phyloP scores from a whole-genome alignment of 2,329 filamentous ascomycete genomes.

The Fusarium nanum region DNA sequence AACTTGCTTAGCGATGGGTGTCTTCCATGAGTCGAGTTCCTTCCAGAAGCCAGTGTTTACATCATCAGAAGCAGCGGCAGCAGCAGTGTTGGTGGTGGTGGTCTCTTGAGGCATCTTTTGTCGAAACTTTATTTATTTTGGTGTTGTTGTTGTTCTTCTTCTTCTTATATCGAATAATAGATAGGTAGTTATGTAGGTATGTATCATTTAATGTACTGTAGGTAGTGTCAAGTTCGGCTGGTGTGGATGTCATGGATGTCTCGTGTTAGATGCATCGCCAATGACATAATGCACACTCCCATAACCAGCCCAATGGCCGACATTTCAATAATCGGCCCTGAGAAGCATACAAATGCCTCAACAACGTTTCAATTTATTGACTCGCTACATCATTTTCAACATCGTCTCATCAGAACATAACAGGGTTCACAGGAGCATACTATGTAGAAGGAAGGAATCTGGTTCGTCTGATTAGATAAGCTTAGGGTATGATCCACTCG shows the following conservation, averaged over 20 bases:
- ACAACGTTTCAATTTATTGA: background rate
- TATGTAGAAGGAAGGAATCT: background rate
- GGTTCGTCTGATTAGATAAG: constrained; percentile 36
- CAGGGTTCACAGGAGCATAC: background rate
- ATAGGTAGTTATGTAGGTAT: background rate
- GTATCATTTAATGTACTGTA: background rate
- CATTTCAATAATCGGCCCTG: background rate
- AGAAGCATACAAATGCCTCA: background rate
- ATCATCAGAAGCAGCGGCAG: background rate
- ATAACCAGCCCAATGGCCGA: background rate
- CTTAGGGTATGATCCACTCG: constrained; percentile 13
- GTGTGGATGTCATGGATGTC: constrained; percentile 6
- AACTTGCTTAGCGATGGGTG: constrained; percentile 56
- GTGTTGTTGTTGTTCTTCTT: background rate
- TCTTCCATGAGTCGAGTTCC: constrained; percentile 57
- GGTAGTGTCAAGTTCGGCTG: background rate
- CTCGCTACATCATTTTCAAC: background rate
- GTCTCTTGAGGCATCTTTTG: constrained; percentile 32
- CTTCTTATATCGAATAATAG: background rate
- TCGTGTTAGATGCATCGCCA: constrained; percentile 17
- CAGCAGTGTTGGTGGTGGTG: background rate
- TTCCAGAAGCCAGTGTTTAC: constrained; percentile 47
- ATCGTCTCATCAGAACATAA: background rate
- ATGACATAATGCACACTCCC: constrained; percentile 35
- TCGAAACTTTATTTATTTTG: background rate